Conservation (phyloP, 768 basidiomycete species). For the Tulasnella sp. region DNA sequence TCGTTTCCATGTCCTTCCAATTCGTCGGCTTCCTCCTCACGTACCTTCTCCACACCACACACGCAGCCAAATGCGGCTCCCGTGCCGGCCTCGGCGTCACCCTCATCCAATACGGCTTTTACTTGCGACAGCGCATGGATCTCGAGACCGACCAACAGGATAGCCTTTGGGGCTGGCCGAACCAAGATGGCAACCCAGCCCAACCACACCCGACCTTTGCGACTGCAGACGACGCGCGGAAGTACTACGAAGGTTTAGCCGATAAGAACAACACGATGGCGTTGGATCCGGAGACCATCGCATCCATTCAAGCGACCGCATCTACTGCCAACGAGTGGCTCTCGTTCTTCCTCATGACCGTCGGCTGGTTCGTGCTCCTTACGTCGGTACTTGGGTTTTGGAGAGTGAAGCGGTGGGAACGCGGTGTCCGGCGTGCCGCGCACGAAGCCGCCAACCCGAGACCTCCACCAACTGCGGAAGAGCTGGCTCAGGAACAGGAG, state of each 20-base stretch:
- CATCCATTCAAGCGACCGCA: not conserved
- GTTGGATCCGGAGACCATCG: not conserved
- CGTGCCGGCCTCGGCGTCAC: constrained; percentile 93
- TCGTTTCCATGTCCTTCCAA: constrained; percentile 94
- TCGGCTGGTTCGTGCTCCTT: constrained; percentile 88
- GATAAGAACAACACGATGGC: constrained; percentile 9
- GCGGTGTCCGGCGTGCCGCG: constrained; percentile 40
- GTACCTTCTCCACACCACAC: constrained; percentile 74
- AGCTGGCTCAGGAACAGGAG: constrained; percentile 39
- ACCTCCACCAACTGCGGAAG: constrained; percentile 33
- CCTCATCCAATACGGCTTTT: constrained; percentile 85
- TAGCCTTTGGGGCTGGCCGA: not conserved
- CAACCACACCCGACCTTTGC: constrained; percentile 14
- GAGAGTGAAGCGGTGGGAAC: constrained; percentile 79
- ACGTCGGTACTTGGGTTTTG: constrained; percentile 73
- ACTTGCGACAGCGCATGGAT: constrained; percentile 34
- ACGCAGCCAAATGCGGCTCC: constrained; percentile 88
- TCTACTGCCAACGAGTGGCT: constrained; percentile 68
- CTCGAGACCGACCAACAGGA: constrained; percentile 3
- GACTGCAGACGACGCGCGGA: constrained; percentile 13
- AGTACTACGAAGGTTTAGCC: constrained; percentile 6
- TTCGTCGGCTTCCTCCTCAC: constrained; percentile 90
- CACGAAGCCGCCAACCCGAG: constrained; percentile 13
- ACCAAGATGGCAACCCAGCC: not conserved
- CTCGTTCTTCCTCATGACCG: constrained; percentile 81